These are phyloP conservation scores for Russula dissimulans DNA, from an alignment of 768 basidiomycete species.

Conservation along the genomic window DNA sequence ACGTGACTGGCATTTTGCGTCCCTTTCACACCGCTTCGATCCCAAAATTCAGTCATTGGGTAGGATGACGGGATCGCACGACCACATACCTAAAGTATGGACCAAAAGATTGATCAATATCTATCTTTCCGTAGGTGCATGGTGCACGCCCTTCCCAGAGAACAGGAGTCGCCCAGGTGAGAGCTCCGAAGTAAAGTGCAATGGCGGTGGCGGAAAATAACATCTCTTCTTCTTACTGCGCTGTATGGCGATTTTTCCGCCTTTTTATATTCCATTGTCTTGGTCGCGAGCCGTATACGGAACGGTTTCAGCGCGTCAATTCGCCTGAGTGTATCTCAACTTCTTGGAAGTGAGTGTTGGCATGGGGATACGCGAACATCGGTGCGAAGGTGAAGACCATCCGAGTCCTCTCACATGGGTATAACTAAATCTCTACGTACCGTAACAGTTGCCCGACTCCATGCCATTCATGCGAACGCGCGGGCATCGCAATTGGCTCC, in stretches of 20 bases:
- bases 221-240: neutral
- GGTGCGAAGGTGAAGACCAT: neutral
- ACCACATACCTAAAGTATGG: slow-evolving; percentile 46
- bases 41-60: neutral
- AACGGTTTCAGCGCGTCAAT: neutral
- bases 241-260: neutral
- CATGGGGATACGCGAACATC: neutral
- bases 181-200: neutral
- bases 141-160: slow-evolving; percentile 50
- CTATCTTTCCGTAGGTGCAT: slow-evolving; percentile 32
- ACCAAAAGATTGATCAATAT: slow-evolving; percentile 39
- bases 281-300: neutral
- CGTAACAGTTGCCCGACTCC: neutral
- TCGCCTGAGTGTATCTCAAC: neutral
- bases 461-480: too few relatives aligned
- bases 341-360: neutral
- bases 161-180: slow-evolving; percentile 26
- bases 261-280: neutral
- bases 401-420: neutral
- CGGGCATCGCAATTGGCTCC: too few relatives aligned
- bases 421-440: neutral
- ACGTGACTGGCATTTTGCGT: slow-evolving; percentile 42
- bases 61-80: neutral
- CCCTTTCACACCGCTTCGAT: slow-evolving; percentile 46
- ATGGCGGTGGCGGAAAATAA: neutral